phyloP scores from a whole-genome alignment of 257 asterid genomes.

The Scutellaria baicalensis region DNA sequence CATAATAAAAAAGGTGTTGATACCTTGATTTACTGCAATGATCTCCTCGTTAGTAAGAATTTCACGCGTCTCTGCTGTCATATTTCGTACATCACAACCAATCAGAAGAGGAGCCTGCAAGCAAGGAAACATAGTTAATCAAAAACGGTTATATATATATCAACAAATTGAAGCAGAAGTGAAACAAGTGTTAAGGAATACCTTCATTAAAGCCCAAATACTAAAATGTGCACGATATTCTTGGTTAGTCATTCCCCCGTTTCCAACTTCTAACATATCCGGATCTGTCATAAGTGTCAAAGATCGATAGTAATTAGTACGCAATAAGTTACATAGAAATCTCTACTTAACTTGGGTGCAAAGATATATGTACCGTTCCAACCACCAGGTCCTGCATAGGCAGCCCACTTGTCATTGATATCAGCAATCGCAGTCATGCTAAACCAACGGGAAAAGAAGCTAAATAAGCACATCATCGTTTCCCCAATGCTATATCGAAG shows the following conservation, averaged over 20 bases:
- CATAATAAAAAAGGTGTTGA: background rate
- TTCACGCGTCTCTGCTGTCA: slow-evolving; percentile 58
- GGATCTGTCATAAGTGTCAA: slow-evolving; percentile 54
- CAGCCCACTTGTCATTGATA: slow-evolving; percentile 88
- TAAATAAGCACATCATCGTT: slow-evolving; percentile 5
- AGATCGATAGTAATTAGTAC: background rate
- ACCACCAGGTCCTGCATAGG: slow-evolving; percentile 98
- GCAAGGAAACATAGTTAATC: too few relatives aligned
- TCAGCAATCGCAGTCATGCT: slow-evolving; percentile 92
- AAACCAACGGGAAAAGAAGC: slow-evolving; percentile 16
- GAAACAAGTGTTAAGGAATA: slow-evolving; percentile 12
- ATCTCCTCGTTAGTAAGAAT: slow-evolving; percentile 72
- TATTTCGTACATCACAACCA: slow-evolving; percentile 89
- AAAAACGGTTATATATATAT: background rate
- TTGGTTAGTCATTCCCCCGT: slow-evolving; percentile 79
- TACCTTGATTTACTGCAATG: slow-evolving; percentile 85
- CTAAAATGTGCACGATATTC: slow-evolving; percentile 93
- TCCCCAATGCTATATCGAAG: background rate
- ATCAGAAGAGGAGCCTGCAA: slow-evolving; percentile 75
- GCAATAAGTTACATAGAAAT: background rate
- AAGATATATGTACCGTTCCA: slow-evolving; percentile 68
- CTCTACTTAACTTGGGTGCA: background rate
- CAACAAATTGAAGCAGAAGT: background rate
- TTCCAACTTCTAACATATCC: slow-evolving; percentile 95
- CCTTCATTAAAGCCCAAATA: slow-evolving; percentile 98